Evolutionary conservation across 2,329 filamentous ascomycete genomes (phyloP), one percentile per base, ranked within the genome.

Genomic region (Cadophora gregata): DNA sequence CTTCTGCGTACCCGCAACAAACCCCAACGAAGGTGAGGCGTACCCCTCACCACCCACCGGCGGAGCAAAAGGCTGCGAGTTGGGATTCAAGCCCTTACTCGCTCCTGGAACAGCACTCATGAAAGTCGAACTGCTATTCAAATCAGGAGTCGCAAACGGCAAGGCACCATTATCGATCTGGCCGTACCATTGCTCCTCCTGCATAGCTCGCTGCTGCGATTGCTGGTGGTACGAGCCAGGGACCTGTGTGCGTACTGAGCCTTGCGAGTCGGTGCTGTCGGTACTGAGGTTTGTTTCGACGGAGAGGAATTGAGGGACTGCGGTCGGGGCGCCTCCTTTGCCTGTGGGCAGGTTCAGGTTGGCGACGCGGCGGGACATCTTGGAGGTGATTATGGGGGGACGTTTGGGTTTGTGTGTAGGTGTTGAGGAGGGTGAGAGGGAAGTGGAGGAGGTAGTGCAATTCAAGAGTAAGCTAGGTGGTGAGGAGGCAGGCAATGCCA

Each of bases 231-330:
- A 75, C 12, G 70, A 58, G 14, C 71, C 48, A 14, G 74, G 74
- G 4, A 72, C 64, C 51, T 75, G 74, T 0, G 73, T 74, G 16
- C 63, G 55, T 29, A 75, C 56, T 10, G 71, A 73, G n/a, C 73
- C 71, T 50, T 69, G 62, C 10, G 72, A 74, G 42, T 42, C 63
- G 21, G 64, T 69, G 5, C 68, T 69, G 48, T 68, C 64, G 45
- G 62, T 65, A 55, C 55, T 61, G 53, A 21, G 50, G 29, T 25
- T 56, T 36, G 19, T 67, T 25, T 7, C 36, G 16, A 29, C 29
- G 10, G 27, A 66, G 21, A 58, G 67, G 25, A 67, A 36, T 24
- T 27, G 56, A 19, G 47, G 25, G 21, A n/a, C 25, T 19, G 24
- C 24, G 19, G n/a, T 25, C 3, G 59, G 59, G 0, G 45, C 60